phyloP scores from a whole-genome alignment of 2,329 filamentous ascomycete species.

The Hymenoscyphus linearis region DNA sequence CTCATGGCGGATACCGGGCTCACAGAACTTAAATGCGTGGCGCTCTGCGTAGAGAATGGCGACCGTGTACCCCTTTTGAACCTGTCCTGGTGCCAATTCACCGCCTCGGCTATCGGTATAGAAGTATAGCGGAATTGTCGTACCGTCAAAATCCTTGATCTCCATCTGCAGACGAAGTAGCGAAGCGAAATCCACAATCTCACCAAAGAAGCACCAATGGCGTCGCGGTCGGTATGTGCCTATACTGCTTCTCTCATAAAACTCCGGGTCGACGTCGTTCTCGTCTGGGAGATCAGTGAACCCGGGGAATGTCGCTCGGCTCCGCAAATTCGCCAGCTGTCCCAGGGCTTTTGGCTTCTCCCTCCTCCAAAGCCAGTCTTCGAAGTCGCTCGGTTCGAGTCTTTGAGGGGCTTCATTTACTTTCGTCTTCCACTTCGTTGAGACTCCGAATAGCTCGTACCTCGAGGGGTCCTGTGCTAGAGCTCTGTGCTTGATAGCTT shows the following conservation, averaged over 20 bases:
- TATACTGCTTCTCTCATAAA: no score
- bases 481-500: conserved; percentile 9
- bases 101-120: conserved; percentile 25
- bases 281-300: conserved; percentile 15
- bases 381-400: conserved; percentile 14
- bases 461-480: conserved; percentile 18
- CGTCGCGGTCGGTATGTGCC: no score
- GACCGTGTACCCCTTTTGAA: conserved; percentile 19
- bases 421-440: conserved; percentile 16
- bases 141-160: conserved; percentile 25
- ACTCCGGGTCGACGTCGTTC: conserved; percentile 6
- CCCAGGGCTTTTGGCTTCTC: no score
- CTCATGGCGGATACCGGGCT: conserved; percentile 17
- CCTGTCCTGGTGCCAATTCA: conserved; percentile 23
- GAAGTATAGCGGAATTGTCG: conserved; percentile 28
- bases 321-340: conserved; percentile 15
- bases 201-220: conserved; percentile 23
- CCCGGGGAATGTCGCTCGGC: conserved; percentile 22
- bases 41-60: conserved; percentile 20
- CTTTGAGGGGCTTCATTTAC: conserved; percentile 15
- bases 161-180: conserved; percentile 25
- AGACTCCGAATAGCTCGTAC: conserved; percentile 11
- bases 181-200: conserved; percentile 18
- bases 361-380: conserved; percentile 24
- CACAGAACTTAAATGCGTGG: conserved; percentile 11